phyloP scores from a whole-genome alignment of 352 stramenopile species.

The Phytophthora ramorum region DNA sequence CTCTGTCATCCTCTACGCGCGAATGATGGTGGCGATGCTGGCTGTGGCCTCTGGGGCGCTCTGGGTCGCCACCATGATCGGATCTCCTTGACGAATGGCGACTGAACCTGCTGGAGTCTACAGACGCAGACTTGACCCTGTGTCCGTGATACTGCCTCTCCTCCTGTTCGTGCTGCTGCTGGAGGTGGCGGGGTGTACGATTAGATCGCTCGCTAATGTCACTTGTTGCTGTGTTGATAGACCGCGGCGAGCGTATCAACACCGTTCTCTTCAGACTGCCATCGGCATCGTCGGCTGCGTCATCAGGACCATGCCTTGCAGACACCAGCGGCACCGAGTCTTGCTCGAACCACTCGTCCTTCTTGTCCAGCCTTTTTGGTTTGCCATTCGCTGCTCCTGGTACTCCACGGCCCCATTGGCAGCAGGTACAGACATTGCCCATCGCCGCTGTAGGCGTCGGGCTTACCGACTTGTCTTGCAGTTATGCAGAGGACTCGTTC shows the following conservation, averaged over 20 bases:
- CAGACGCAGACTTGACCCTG: slow-evolving; percentile 19
- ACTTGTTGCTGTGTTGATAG: slow-evolving; percentile 16
- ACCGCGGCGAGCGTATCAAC: slow-evolving; percentile 52
- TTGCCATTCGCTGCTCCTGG: slow-evolving; percentile 10
- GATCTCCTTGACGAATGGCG: slow-evolving; percentile 16
- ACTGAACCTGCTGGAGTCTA: slow-evolving; percentile 19
- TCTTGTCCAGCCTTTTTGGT: slow-evolving; percentile 30
- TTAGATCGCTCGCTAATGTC: slow-evolving; percentile 2
- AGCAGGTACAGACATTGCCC: slow-evolving; percentile 40
- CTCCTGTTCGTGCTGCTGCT: slow-evolving; percentile 19
- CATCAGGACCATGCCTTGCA: slow-evolving; percentile 45
- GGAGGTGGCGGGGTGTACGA: slow-evolving; percentile 9
- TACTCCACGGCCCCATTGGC: slow-evolving; percentile 23
- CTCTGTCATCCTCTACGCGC: slow-evolving; percentile 2
- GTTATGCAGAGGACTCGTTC: background rate
- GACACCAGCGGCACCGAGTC: slow-evolving; percentile 68
- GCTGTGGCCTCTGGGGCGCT: slow-evolving; percentile 15
- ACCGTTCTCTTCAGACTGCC: slow-evolving; percentile 59
- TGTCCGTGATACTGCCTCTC: slow-evolving; percentile 18
- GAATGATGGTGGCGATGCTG: slow-evolving; percentile 22
- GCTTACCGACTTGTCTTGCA: background rate
- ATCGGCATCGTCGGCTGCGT: slow-evolving; percentile 42
- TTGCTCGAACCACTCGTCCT: slow-evolving; percentile 67
- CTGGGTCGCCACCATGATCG: slow-evolving; percentile 11
- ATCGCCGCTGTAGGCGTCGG: slow-evolving; percentile 3